Base-by-base conservation (phyloP, 2,329 filamentous ascomycete species). In the Trichoderma breve region DNA sequence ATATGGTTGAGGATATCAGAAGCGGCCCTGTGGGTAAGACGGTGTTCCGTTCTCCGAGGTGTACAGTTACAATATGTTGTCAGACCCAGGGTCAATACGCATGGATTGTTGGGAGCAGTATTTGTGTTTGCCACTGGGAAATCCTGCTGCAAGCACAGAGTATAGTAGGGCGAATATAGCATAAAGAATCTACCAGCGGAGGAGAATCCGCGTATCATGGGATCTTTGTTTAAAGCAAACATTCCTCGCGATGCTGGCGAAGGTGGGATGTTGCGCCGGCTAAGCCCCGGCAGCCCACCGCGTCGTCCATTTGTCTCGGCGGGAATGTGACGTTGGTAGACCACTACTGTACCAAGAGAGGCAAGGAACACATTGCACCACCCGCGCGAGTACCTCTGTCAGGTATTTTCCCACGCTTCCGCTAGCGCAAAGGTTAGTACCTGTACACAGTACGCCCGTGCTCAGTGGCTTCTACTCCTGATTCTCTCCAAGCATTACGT, bases 321-420 rank as follows among this genome's bases (percentile, higher is more conserved):
- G 70, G 47, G 70, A 71, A 71, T 71, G 61, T 36, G 69, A 71
- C 69, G n/a, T 66, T 66, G 30, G 63, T 57, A 34, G 34, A 39
- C 15, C 18, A 63, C 24, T 51, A 62, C 70, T 64, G 63, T 43
- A 63, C 43, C 63, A 12, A 60, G 9, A 53, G n/a, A 53, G 47
- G 47, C n/a, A 69, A 72, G 43, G 71, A 72, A 72, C 71, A 72
- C 58, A 72, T 72, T 72, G 66, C 71, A 64, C 60, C 47, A 67
- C 71, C 64, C 43, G 64, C 43, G 55, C 70, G 39, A 68, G 61
- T 34, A 24, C 26, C 30, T 61, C 58, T 62, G 21, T 12, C 3
- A n/a, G 32, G 58, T 36, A 66, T 64, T 71, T 71, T 61, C 63
- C 70, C 70, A 67, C 55, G 26, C 47, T 36, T 21, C 34, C 36